Conservation (phyloP, 805 yeast species). For the Yamadazyma sp. region DNA sequence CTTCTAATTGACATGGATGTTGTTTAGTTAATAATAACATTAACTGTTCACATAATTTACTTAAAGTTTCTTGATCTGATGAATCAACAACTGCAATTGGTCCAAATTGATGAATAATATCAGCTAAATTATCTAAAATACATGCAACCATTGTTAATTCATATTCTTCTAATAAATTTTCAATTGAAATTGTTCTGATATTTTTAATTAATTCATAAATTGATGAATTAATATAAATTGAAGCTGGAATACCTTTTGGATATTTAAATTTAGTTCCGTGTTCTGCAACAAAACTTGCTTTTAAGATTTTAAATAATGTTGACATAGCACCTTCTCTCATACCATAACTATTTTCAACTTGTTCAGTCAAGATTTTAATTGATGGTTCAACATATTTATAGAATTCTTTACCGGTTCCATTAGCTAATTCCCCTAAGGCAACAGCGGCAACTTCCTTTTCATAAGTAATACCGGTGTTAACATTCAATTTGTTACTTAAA, state of each 20-base stretch:
- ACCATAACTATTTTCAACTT: constrained; percentile 84
- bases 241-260: constrained; percentile 63
- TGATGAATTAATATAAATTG: constrained; percentile 56
- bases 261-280: constrained; percentile 46
- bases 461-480: constrained; percentile 91
- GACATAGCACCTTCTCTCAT: constrained; percentile 83
- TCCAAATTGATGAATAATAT: constrained; percentile 68
- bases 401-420: constrained; percentile 80
- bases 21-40: constrained; percentile 73
- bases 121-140: constrained; percentile 70
- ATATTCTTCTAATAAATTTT: constrained; percentile 70
- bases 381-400: constrained; percentile 73
- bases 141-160: constrained; percentile 80
- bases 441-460: constrained; percentile 96
- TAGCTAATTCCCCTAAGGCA: constrained; percentile 83
- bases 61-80: constrained; percentile 51
- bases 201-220: constrained; percentile 58
- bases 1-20: constrained; percentile 77
- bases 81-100: constrained; percentile 64
- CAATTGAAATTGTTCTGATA: constrained; percentile 65
- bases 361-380: constrained; percentile 59
- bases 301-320: constrained; percentile 79
- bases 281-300: constrained; percentile 59
- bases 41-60: constrained; percentile 66
- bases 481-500: constrained; percentile 68